These are phyloP conservation scores for Diaporthe batatas DNA, from an alignment of 2,329 filamentous ascomycete genomes.

Conservation along the genomic window DNA sequence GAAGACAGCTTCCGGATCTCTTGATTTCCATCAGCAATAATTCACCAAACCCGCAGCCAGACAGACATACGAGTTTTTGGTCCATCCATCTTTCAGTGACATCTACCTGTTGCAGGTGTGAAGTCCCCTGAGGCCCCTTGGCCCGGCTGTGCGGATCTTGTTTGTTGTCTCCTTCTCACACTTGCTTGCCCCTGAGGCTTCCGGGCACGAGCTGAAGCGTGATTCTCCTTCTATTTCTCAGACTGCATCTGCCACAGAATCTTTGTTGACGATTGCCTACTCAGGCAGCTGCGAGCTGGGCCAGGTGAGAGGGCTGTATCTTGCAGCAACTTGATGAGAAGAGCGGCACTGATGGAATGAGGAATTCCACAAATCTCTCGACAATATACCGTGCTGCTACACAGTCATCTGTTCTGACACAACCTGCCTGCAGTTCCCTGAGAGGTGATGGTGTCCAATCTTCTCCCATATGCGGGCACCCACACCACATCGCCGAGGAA, in stretches of 20 bases:
- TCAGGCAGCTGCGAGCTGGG: neutral
- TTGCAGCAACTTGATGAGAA: no score
- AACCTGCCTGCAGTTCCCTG: neutral
- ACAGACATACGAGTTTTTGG: neutral
- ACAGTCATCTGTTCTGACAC: neutral
- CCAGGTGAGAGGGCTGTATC: neutral
- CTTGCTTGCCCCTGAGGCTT: neutral
- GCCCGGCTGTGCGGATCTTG: neutral
- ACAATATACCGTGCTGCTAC: neutral
- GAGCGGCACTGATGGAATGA: neutral
- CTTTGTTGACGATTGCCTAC: neutral
- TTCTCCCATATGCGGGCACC: neutral
- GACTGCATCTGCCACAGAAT: no score
- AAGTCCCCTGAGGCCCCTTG: neutral
- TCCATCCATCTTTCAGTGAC: neutral
- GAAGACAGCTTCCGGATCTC: neutral
- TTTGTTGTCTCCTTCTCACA: neutral
- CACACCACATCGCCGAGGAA: slow-evolving; percentile 1
- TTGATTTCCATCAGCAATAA: neutral
- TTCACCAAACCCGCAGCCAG: neutral
- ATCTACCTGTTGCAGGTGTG: neutral
- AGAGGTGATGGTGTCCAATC: neutral
- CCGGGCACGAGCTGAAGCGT: neutral
- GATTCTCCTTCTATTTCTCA: neutral
- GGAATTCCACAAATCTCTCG: neutral